phyloP scores from a whole-genome alignment of 148 eudicot species.

The Chenopodium quinoa region DNA sequence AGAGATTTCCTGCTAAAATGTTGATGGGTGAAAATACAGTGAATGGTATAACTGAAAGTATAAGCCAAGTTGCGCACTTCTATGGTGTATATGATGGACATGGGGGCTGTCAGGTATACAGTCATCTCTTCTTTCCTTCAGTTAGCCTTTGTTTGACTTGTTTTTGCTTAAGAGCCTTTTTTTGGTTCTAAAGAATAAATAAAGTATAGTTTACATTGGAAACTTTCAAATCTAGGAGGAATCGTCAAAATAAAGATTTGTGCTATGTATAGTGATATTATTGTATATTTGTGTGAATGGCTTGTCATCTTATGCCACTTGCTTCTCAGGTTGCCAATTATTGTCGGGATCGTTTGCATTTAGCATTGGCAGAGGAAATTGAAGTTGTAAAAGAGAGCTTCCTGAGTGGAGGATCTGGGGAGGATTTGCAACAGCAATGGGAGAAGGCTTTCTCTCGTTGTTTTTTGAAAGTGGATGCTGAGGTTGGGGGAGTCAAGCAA shows the following conservation, averaged over 20 bases:
- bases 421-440: conserved; percentile 40
- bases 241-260: not conserved
- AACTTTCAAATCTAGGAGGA: not conserved
- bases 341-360: conserved; percentile 55
- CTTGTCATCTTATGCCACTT: conserved; percentile 9
- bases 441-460: conserved; percentile 41
- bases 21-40: conserved; percentile 28
- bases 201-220: not conserved
- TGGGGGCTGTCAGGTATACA: conserved; percentile 57
- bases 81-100: conserved; percentile 68
- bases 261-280: not conserved
- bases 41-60: conserved; percentile 33
- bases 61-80: conserved; percentile 38
- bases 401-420: conserved; percentile 19
- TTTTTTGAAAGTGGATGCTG: conserved; percentile 53
- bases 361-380: conserved; percentile 50
- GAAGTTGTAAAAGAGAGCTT: conserved; percentile 30
- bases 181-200: too few relatives aligned
- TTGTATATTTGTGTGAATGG: not conserved
- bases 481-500: conserved; percentile 37
- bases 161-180: not conserved
- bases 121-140: not conserved
- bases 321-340: conserved; percentile 49
- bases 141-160: not conserved
- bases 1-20: conserved; percentile 45